These are phyloP conservation scores for Davidsoniella neocaledoniae DNA, from an alignment of 2,329 filamentous ascomycete genomes.

Conservation along the genomic window DNA sequence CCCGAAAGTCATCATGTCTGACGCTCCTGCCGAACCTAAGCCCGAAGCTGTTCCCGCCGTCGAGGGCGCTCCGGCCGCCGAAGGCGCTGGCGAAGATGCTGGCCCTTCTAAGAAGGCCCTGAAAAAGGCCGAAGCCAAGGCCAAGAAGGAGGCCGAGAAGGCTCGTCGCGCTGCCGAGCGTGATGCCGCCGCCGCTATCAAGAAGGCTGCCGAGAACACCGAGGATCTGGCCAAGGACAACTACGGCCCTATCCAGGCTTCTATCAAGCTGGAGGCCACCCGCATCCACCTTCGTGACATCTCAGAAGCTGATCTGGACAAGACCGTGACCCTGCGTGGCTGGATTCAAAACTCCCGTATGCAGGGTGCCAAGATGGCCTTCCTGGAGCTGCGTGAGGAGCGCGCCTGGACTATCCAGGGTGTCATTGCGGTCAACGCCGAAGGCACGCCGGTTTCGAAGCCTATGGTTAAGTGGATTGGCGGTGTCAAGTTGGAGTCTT, in stretches of 20 bases:
- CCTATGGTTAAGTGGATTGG: constrained; percentile 93
- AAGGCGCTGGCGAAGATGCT: constrained; percentile 13
- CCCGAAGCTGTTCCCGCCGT: constrained; percentile 7
- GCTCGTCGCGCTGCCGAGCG: constrained; percentile 56
- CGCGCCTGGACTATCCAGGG: constrained; percentile 66
- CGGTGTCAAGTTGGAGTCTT: constrained; percentile 60
- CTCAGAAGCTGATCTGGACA: constrained; percentile 46
- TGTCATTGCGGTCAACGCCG: constrained; percentile 58
- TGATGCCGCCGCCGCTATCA: constrained; percentile 52
- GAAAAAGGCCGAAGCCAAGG: constrained; percentile 74
- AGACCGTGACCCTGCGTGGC: constrained; percentile 58
- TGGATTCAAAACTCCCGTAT: constrained; percentile 77
- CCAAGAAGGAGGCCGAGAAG: constrained; percentile 76
- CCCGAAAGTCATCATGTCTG: constrained; percentile 18
- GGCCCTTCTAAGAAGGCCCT: constrained; percentile 57
- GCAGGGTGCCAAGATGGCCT: constrained; percentile 82
- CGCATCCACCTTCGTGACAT: constrained; percentile 46
- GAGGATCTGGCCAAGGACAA: constrained; percentile 57
- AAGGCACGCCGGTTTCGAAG: constrained; percentile 48
- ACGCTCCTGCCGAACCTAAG: constrained; percentile 18
- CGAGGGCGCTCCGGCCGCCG: not conserved
- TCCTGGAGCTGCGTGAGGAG: constrained; percentile 69
- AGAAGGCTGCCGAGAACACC: constrained; percentile 46
- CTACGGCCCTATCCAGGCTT: constrained; percentile 55
- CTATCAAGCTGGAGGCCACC: constrained; percentile 39